phyloP scores from a whole-genome alignment of 2,329 filamentous ascomycete species.

The Colletotrichum tofieldiae region DNA sequence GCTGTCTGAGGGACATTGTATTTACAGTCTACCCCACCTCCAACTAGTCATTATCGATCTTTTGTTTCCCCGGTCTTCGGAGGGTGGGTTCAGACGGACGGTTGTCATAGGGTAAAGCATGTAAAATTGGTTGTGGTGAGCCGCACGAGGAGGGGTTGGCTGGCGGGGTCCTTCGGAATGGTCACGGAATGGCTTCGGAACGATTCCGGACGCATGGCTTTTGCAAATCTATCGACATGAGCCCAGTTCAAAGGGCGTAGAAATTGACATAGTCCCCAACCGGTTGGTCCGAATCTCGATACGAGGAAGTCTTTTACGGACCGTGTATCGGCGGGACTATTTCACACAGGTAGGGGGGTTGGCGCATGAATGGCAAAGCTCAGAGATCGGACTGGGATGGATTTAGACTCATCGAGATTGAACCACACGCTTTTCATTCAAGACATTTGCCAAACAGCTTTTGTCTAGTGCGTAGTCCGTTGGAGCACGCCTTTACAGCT shows the following conservation, averaged over 20 bases:
- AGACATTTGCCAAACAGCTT: neutral
- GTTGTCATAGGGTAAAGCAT: neutral
- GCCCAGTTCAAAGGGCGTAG: neutral
- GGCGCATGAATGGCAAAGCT: too few species aligned
- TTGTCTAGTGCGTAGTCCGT: neutral
- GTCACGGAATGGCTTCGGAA: conserved; percentile 7
- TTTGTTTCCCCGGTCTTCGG: neutral
- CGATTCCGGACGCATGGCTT: neutral
- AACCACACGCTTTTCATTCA: neutral
- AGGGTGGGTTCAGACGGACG: neutral
- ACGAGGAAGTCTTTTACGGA: neutral
- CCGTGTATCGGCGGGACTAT: neutral
- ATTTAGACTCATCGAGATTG: neutral
- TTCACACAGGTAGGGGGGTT: neutral
- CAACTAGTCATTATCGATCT: neutral
- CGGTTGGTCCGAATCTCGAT: neutral
- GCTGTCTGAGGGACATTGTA: neutral
- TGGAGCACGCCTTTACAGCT: neutral
- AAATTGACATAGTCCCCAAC: neutral
- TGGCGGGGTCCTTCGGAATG: conserved; percentile 10
- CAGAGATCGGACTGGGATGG: neutral
- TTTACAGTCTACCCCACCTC: conserved; percentile 1
- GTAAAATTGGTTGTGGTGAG: neutral
- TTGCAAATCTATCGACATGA: neutral
- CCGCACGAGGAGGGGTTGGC: neutral